Conservation (phyloP, 768 basidiomycete genomes). For the Leccinellum luteum region DNA sequence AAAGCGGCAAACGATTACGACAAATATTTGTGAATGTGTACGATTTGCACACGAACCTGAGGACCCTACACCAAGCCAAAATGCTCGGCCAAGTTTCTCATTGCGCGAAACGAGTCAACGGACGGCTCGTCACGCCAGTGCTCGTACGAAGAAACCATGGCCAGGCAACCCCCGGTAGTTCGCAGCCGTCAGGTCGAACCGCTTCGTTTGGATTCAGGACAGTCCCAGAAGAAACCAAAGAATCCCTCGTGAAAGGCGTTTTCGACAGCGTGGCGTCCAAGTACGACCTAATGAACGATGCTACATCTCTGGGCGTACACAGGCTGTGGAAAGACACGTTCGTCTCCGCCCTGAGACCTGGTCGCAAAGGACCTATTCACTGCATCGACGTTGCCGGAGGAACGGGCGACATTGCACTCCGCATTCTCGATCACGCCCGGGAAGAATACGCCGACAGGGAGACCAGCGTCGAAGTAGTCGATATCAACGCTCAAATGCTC, state of each 20-base stretch:
- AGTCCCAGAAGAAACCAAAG: slow-evolving; percentile 84
- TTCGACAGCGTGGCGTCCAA: slow-evolving; percentile 94
- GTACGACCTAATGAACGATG: slow-evolving; percentile 99
- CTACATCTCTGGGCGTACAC: slow-evolving; percentile 95
- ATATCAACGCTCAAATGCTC: slow-evolving; percentile 96
- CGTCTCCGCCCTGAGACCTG: slow-evolving; percentile 72
- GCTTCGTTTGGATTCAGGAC: slow-evolving; percentile 94
- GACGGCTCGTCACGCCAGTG: slow-evolving; percentile 9
- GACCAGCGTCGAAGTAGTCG: slow-evolving; percentile 83
- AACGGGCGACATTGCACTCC: slow-evolving; percentile 94
- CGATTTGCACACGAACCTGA: not conserved
- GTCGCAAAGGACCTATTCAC: slow-evolving; percentile 65
- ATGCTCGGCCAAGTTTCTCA: slow-evolving; percentile 19
- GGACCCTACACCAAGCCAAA: not conserved
- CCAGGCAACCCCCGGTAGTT: slow-evolving; percentile 3
- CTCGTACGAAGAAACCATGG: slow-evolving; percentile 25
- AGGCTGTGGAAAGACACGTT: slow-evolving; percentile 96
- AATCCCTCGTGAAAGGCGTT: slow-evolving; percentile 85
- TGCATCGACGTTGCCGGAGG: slow-evolving; percentile 98
- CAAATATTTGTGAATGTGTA: not conserved
- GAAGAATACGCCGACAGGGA: slow-evolving; percentile 90
- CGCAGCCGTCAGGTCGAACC: slow-evolving; percentile 38
- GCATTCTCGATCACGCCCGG: slow-evolving; percentile 87
- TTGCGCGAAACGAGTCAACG: slow-evolving; percentile 13
- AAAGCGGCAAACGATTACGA: not conserved